These are phyloP conservation scores for Prunus padus DNA, from an alignment of 306 rosid genomes.

Conservation along the genomic window DNA sequence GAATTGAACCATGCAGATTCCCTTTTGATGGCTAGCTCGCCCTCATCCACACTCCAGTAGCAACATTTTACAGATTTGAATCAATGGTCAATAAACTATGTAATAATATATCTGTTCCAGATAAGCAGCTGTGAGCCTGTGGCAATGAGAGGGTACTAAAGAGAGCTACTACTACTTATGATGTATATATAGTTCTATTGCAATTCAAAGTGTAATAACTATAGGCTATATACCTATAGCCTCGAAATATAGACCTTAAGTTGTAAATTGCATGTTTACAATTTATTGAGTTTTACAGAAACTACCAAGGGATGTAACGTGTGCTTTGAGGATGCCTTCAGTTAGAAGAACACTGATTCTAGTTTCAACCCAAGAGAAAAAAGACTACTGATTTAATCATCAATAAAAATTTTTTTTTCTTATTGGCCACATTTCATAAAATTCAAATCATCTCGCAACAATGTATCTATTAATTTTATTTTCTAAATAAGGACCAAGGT, in stretches of 20 bases:
- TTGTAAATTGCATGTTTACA: not conserved
- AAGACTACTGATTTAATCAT: too few species aligned
- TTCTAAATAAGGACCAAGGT: not conserved
- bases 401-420: not conserved
- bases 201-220: not conserved
- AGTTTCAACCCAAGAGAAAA: too few species aligned
- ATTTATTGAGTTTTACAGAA: too few species aligned
- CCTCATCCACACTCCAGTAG: not conserved
- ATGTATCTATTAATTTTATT: too few species aligned
- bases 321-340: too few species aligned
- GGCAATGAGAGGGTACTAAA: not conserved
- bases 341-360: too few species aligned
- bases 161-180: not conserved
- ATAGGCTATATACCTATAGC: not conserved
- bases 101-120: slow-evolving; percentile 3
- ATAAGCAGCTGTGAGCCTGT: not conserved
- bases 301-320: too few species aligned
- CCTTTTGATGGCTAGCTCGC: slow-evolving; percentile 40
- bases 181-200: not conserved
- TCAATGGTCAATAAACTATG: not conserved
- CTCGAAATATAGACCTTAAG: too few species aligned
- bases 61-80: not conserved
- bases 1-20: slow-evolving; percentile 64
- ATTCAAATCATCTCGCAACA: too few species aligned
- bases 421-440: not conserved